Percentiles rank a stretch among this genome's conserved stretches.
Conservation (phyloP, 2,329 filamentous ascomycete genomes). For the Cladosporium sp. region DNA sequence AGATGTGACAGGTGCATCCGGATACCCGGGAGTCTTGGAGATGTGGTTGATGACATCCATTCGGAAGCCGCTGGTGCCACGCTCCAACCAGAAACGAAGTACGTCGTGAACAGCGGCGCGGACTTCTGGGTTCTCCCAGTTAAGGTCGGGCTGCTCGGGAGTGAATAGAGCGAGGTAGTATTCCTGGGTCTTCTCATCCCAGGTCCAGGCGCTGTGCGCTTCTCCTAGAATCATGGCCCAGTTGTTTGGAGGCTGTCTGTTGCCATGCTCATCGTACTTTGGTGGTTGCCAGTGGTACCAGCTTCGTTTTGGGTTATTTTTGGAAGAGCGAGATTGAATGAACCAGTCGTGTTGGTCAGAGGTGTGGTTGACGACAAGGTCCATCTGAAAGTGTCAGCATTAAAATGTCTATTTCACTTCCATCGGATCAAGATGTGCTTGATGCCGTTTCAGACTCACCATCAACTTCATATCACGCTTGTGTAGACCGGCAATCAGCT, state of each 20-base stretch:
- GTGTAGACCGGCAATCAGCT: constrained; percentile 39
- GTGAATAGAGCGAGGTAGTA: constrained; percentile 47
- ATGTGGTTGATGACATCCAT: constrained; percentile 48
- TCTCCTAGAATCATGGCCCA: constrained; percentile 38
- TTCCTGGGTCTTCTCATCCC: constrained; percentile 43
- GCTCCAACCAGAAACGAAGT: constrained; percentile 45
- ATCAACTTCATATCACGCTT: constrained; percentile 45
- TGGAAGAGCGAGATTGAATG: constrained; percentile 48
- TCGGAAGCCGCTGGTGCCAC: constrained; percentile 43
- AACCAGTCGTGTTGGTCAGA: constrained; percentile 54
- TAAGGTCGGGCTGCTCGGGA: constrained; percentile 44
- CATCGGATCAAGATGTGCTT: constrained; percentile 30
- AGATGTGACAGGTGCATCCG: constrained; percentile 39
- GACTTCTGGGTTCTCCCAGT: constrained; percentile 44
- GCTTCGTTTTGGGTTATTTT: constrained; percentile 50
- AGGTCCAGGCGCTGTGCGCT: constrained; percentile 39
- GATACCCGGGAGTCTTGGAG: constrained; percentile 40
- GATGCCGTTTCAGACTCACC: constrained; percentile 25
- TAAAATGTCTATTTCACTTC: not conserved
- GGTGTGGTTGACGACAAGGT: constrained; percentile 27
- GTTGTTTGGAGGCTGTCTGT: constrained; percentile 55
- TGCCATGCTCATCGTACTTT: constrained; percentile 49
- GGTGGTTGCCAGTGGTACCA: constrained; percentile 64
- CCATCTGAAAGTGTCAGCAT: not conserved
- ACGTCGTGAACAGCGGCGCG: constrained; percentile 43